These are phyloP conservation scores for Podaxis pistillaris DNA, from an alignment of 768 basidiomycete species.

Conservation along the genomic window DNA sequence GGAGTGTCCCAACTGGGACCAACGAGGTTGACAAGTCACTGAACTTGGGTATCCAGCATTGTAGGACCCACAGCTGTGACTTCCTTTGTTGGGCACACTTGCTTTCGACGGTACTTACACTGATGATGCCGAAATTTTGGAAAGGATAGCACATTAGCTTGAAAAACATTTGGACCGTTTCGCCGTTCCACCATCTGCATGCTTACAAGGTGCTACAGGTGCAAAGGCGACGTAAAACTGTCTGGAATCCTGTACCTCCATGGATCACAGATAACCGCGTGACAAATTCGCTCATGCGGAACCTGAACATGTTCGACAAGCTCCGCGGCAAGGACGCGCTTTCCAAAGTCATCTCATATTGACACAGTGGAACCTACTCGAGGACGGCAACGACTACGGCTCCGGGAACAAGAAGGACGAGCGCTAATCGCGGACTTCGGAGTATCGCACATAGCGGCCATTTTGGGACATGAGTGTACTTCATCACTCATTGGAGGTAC, in stretches of 20 bases:
- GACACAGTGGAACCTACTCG: constrained; percentile 40
- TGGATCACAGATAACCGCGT: constrained; percentile 36
- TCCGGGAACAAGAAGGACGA: not conserved
- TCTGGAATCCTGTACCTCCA: constrained; percentile 31
- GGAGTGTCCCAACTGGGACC: not conserved
- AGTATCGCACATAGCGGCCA: not conserved
- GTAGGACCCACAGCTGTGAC: constrained; percentile 15
- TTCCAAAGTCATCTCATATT: constrained; percentile 45
- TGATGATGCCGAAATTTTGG: constrained; percentile 21
- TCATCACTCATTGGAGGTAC: not conserved
- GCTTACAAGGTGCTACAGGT: constrained; percentile 18
- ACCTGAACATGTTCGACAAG: constrained; percentile 22
- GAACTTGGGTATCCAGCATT: not conserved
- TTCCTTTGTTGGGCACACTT: constrained; percentile 22
- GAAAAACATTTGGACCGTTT: constrained; percentile 15
- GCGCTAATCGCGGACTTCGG: not conserved
- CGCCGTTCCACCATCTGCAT: not conserved
- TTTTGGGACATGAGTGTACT: not conserved
- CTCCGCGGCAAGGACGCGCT: constrained; percentile 45
- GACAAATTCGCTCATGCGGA: constrained; percentile 6
- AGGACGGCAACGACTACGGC: too few species aligned
- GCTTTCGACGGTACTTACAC: constrained; percentile 24
- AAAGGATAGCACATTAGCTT: constrained; percentile 22
- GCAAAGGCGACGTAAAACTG: constrained; percentile 24
- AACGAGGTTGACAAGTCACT: not conserved